Evolutionary conservation across 495 filamentous ascomycete species (phyloP), one percentile per base, ranked within the genome.

Genomic region (Annulohypoxylon nitens): DNA sequence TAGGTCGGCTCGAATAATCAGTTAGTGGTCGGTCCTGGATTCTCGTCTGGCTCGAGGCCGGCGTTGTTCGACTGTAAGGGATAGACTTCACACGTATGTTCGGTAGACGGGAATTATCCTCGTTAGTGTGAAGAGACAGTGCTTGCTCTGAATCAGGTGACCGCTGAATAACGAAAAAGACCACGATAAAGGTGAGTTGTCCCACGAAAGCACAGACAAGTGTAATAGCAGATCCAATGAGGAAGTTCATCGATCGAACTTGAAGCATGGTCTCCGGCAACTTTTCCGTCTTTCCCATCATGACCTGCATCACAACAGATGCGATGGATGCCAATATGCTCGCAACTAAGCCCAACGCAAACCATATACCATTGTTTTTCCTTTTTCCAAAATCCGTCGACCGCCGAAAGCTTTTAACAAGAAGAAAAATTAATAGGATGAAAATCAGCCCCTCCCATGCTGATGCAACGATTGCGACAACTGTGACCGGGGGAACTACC

Each of bases 11-110:
- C 18, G 70, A 62, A 14, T 68, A 78, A 0, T 81, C 81, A 26
- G 75, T 65, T 8, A 79, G 78, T 12, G 47, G 57, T 2, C 77
- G 76, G 39, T 69, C 43, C 47, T 81, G 79, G 25, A 58, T 43
- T 9, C 59, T 74, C 1, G 54, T 58, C 43, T 68, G 64, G 18
- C 43, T 65, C 6, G 75, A 64, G 12, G 73, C 64, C 2, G 80
- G 75, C 39, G 66, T 76, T 9, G 84, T 86, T 51, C 82, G 79
- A 37, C 76, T 79, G 65, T 86, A 86, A n/a, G 81, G 79, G 20
- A 85, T 80, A 25, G 84, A 78, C 67, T 86, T 86, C 53, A 86
- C 74, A 16, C 72, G 72, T 34, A 76, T 78, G n/a, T 67, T 51
- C 11, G 71, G 68, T 45, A 71, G 62, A 34, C 72, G 73, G 54